Base-by-base conservation (phyloP, 371 early-diverging fungal genomes). In the Lichtheimia ornata region DNA sequence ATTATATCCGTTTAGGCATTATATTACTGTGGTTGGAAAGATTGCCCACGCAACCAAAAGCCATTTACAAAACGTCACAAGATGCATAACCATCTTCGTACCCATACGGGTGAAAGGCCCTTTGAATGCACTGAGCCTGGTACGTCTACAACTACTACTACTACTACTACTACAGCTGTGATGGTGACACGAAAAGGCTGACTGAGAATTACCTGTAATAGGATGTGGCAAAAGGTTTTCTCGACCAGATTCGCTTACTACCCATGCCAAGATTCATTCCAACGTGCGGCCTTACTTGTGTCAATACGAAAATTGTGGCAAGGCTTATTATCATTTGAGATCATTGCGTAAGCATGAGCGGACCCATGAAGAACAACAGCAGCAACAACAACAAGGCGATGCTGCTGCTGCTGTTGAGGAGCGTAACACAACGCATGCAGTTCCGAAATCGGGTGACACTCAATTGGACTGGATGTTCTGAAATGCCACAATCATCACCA, bases 11-110 rank as follows among this genome's bases (percentile, higher is more conserved):
- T 43, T 55, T 63, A 84, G 76, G 74, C 88, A 24, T 76, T 79
- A 41, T 95, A 95, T 72, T 75, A 77, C 51, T 95, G 96, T 68
- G 79, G 82, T 57, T 95, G 96, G 96, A 79, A 85, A 58, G 87
- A 84, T 24, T 95, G 96, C 66, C 76, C 79, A 28, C 86, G 96
- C 49, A 74, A 78, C 56, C 77, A 83, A 64, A 84, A 86, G 63
- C 92, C 94, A 14, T 95, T 95, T 71, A 82, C 91, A 27, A 94
- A 95, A 68, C 77, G 96, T 9, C 96, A 95, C 75, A 93, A 93
- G 70, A 90, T 94, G 84, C 87, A 85, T 58, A 92, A 94, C 63
- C 96, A 95, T 69, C 67, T 91, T 59, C 88, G 96, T 14, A 92
- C 92, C 15, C 96, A 95, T 71, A 92, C 93, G 15, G 92, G 93